These are phyloP conservation scores for Chlorophyllum brunneum DNA, from an alignment of 768 basidiomycete genomes.

Conservation along the genomic window DNA sequence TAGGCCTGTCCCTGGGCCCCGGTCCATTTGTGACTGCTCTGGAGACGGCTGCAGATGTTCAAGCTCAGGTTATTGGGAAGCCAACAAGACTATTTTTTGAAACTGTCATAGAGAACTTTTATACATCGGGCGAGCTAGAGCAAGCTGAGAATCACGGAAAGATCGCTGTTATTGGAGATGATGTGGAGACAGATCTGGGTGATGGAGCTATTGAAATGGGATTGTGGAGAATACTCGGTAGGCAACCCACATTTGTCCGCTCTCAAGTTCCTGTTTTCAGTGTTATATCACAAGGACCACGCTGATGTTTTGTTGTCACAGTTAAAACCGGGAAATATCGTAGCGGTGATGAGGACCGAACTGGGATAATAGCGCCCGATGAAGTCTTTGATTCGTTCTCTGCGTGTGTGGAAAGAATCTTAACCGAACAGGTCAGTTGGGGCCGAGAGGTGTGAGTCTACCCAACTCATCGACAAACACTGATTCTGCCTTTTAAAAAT, in stretches of 20 bases:
- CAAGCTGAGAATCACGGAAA: constrained; percentile 18
- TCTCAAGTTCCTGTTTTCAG: background rate
- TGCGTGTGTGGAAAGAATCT: constrained; percentile 46
- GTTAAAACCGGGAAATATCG: constrained; percentile 73
- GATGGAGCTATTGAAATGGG: constrained; percentile 57
- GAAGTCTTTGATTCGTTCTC: constrained; percentile 52
- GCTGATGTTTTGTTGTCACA: constrained; percentile 20
- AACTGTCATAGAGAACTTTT: constrained; percentile 42
- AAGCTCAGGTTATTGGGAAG: constrained; percentile 61
- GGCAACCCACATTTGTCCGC: constrained; percentile 20
- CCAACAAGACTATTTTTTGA: constrained; percentile 58
- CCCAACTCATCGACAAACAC: background rate
- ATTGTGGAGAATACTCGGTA: constrained; percentile 61
- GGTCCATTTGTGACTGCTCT: constrained; percentile 68
- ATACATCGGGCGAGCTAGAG: constrained; percentile 15
- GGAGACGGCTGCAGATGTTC: constrained; percentile 45
- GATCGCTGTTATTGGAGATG: constrained; percentile 64
- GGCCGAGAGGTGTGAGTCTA: background rate
- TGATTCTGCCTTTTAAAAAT: background rate
- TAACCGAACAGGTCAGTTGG: constrained; percentile 9
- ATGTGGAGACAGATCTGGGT: constrained; percentile 60
- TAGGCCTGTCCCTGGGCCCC: constrained; percentile 60
- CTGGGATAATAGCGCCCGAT: constrained; percentile 41
- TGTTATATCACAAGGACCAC: background rate
- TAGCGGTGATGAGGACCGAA: constrained; percentile 46